These are phyloP conservation scores for Penicillium tannophilum DNA, from an alignment of 495 filamentous ascomycete species.

Conservation along the genomic window DNA sequence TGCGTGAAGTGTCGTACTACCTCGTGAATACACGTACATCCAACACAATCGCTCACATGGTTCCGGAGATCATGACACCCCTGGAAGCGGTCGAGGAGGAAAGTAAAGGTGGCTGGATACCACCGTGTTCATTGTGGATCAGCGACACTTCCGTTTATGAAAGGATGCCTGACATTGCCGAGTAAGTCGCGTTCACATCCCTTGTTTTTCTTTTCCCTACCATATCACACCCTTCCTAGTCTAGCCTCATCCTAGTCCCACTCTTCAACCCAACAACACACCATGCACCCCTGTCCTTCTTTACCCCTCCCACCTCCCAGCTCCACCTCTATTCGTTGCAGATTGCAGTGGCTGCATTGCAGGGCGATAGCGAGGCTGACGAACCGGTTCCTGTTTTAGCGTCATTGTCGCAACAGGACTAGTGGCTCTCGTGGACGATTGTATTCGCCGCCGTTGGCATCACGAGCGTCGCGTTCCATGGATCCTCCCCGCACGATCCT, in stretches of 20 bases:
- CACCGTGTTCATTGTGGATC: conserved; percentile 87
- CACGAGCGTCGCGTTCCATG: conserved; percentile 60
- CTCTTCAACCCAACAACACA: not conserved
- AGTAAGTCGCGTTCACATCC: conserved; percentile 65
- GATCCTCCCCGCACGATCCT: conserved; percentile 56
- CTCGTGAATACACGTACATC: conserved; percentile 68
- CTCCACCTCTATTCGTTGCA: conserved; percentile 4
- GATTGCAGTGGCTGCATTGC: conserved; percentile 1
- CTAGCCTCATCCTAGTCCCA: conserved; percentile 6
- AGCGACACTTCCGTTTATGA: conserved; percentile 68
- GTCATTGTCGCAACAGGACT: conserved; percentile 89
- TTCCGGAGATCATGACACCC: conserved; percentile 74
- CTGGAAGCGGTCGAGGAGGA: conserved; percentile 72
- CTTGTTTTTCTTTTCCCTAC: conserved; percentile 2
- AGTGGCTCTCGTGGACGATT: conserved; percentile 89
- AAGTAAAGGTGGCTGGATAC: conserved; percentile 84
- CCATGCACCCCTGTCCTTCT: conserved; percentile 2
- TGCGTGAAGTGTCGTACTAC: conserved; percentile 71
- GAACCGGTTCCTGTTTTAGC: conserved; percentile 47
- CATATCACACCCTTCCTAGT: not conserved
- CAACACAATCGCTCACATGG: conserved; percentile 74
- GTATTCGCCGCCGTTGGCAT: conserved; percentile 80
- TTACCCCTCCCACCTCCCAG: not conserved
- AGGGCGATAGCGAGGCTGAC: conserved; percentile 19
- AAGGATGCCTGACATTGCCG: conserved; percentile 76